phyloP scores from a whole-genome alignment of 2,329 filamentous ascomycete genomes.

The Seiridium unicorne region DNA sequence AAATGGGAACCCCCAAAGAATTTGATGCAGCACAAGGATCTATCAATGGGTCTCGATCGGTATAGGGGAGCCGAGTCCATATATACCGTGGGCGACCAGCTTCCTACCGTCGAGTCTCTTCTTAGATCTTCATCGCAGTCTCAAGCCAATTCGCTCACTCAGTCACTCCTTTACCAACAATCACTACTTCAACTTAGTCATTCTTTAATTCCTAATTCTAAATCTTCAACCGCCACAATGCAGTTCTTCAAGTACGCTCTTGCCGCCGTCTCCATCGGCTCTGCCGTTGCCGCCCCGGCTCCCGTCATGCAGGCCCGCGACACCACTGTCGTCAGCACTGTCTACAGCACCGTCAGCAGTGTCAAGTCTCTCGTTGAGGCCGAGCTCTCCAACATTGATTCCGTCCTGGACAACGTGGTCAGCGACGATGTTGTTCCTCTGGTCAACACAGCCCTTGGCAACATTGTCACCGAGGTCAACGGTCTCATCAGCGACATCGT shows the following conservation, averaged over 20 bases:
- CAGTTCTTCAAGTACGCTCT: conserved; percentile 29
- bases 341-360: conserved; percentile 12
- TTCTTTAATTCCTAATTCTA: conserved; percentile 18
- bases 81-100: conserved; percentile 11
- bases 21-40: not conserved
- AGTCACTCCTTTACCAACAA: conserved; percentile 19
- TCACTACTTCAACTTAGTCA: conserved; percentile 20
- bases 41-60: not conserved
- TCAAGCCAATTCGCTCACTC: conserved; percentile 10
- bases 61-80: not conserved
- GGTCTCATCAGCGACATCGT: conserved; percentile 15
- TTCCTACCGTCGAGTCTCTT: not conserved
- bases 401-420: conserved; percentile 13
- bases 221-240: conserved; percentile 23
- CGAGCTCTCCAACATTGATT: conserved; percentile 13
- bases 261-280: conserved; percentile 28
- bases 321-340: conserved; percentile 1
- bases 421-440: conserved; percentile 10
- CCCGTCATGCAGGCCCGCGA: not conserved
- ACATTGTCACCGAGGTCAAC: conserved; percentile 19
- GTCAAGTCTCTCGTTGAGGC: conserved; percentile 17
- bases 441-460: conserved; percentile 20
- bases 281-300: conserved; percentile 24
- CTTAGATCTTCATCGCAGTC: conserved; percentile 10
- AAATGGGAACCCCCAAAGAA: not conserved